Base-by-base conservation (phyloP, 441 rosid species). In the Corymbia citriodora region DNA sequence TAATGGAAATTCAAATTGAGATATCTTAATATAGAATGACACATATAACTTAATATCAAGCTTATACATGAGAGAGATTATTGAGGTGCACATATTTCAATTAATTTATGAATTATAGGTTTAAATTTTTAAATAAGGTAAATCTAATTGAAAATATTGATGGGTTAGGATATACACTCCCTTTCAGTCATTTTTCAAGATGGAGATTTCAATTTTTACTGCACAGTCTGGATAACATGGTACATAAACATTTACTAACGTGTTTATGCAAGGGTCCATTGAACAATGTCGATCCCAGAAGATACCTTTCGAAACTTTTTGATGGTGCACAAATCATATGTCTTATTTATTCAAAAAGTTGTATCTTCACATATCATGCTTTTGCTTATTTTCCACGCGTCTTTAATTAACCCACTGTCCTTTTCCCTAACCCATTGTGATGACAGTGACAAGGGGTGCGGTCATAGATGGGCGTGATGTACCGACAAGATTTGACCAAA, bases 141-240 rank as follows among this genome's bases (percentile, higher is more conserved):
- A 23, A 57, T 57, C 0, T 9, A 23, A 57, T 57, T 57, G 29
- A 23, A 57, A 9, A 57, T 21, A 57, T 57, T 1, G 13, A 0
- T 0, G 0, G 11, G 1, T 25, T 59, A 23, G 25, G n/a, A 9
- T 12, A 23, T 57, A 57, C 23, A 57, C 29, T 59, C 45, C 25
- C n/a, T 59, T 1, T 25, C 25, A 3, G 12, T 59, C 7, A 59
- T 59, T 3, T 59, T 59, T 2, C 25, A 1, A 59, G 25, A 3
- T 59, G n/a, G 65, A 59, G n/a, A 57, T 0, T 0, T 59, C 65
- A 59, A 59, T 59, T 25, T 59, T 10, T 59, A 23, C 11, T 59
- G n/a, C n/a, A 2, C 14, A 7, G 1, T 13, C n/a, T 59, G 29
- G 0, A 4, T 29, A 25, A 25, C n/a, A 25, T 10, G n/a, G 3